These are phyloP conservation scores for Blepharisma japonicum DNA, from an alignment of 73 alveolate genomes.

Conservation along the genomic window DNA sequence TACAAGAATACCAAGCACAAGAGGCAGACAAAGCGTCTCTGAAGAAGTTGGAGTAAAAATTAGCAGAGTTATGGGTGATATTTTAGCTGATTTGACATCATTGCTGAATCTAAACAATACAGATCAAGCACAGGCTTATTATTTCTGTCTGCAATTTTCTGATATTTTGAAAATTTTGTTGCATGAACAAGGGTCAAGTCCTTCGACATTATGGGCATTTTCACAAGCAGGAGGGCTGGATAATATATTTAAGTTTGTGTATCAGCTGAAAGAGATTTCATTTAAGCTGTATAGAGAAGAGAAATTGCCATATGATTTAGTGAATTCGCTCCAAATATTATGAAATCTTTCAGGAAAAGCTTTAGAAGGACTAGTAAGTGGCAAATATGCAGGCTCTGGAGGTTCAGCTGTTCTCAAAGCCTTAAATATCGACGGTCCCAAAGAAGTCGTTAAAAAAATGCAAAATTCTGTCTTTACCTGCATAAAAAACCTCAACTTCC, in stretches of 20 bases:
- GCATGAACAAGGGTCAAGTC: neutral
- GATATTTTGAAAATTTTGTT: neutral
- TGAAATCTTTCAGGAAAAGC: constrained; percentile 15
- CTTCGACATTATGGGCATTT: neutral
- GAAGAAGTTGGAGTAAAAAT: constrained; percentile 5
- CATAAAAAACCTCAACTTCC: neutral
- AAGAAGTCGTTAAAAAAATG: constrained; percentile 13
- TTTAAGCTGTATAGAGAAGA: neutral
- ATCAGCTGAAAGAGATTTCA: constrained; percentile 6
- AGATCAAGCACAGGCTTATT: neutral
- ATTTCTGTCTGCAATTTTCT: constrained; percentile 8
- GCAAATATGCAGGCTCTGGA: neutral
- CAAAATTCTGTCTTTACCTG: neutral
- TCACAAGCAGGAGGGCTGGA: constrained; percentile 24
- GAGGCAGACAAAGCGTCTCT: neutral
- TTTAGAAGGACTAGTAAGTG: constrained; percentile 14
- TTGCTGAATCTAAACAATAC: neutral
- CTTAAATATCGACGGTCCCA: neutral
- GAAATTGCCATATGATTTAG: neutral
- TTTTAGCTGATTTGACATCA: neutral
- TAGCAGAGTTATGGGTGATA: neutral
- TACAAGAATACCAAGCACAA: constrained; percentile 15
- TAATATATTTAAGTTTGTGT: constrained; percentile 4
- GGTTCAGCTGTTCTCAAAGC: constrained; percentile 1
- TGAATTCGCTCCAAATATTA: constrained; percentile 4